Conservation (phyloP, 495 filamentous ascomycete species). For the Neurospora sp. region DNA sequence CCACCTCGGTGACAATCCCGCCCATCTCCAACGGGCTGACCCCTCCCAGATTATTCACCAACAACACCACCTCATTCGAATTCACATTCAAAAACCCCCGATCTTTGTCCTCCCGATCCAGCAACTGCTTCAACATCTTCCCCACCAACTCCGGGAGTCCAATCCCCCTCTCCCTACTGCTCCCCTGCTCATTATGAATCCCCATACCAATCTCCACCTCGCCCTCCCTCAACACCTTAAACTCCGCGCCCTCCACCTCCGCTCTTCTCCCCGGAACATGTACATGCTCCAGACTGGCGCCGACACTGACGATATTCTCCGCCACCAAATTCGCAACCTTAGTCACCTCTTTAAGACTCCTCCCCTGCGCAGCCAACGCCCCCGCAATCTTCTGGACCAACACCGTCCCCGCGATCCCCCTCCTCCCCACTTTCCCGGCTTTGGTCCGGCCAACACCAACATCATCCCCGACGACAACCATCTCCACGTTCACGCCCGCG, state of each 20-base stretch:
- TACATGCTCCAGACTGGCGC: constrained; percentile 76
- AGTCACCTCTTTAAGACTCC: constrained; percentile 53
- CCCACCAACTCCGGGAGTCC: constrained; percentile 60
- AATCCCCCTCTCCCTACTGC: constrained; percentile 50
- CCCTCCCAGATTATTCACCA: constrained; percentile 93
- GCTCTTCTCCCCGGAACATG: constrained; percentile 73
- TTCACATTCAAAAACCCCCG: constrained; percentile 64
- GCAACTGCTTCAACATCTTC: constrained; percentile 71
- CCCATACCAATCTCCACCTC: constrained; percentile 97
- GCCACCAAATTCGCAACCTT: constrained; percentile 61
- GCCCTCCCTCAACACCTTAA: constrained; percentile 47
- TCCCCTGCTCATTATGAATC: constrained; percentile 94
- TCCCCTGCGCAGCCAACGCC: constrained; percentile 68
- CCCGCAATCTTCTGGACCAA: constrained; percentile 83
- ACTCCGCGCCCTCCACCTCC: constrained; percentile 23
- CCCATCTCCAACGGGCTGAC: constrained; percentile 82
- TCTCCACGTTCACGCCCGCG: constrained; percentile 68
- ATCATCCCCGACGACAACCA: constrained; percentile 94
- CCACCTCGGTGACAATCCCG: constrained; percentile 79
- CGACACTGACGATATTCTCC: constrained; percentile 74
- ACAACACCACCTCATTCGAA: constrained; percentile 54
- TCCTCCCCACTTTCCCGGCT: constrained; percentile 81
- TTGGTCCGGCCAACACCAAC: constrained; percentile 77
- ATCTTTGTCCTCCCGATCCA: constrained; percentile 58
- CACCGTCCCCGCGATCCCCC: constrained; percentile 87